Conservation (phyloP, 129 eudicot genomes). For the Logfia minima region DNA sequence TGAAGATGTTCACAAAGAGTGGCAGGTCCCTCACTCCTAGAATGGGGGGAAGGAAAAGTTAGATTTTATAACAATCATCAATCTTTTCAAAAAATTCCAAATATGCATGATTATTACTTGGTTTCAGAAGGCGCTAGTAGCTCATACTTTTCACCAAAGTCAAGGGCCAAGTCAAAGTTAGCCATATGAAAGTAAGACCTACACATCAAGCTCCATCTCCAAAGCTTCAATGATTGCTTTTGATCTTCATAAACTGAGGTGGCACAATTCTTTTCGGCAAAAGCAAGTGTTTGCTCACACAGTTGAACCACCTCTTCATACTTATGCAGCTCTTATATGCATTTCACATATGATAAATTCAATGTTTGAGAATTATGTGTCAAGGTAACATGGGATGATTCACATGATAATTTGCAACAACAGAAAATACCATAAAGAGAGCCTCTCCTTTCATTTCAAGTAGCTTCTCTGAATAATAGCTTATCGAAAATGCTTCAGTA, state of each 20-base stretch:
- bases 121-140: constrained; percentile 32
- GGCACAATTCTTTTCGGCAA: constrained; percentile 56
- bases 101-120: constrained; percentile 39
- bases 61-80: constrained; percentile 17
- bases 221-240: constrained; percentile 32
- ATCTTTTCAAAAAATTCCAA: background rate
- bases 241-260: constrained; percentile 28
- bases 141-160: constrained; percentile 55
- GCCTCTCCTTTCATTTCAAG: constrained; percentile 86
- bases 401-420: background rate
- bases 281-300: constrained; percentile 69
- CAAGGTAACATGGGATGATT: background rate
- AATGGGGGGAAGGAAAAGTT: constrained; percentile 1
- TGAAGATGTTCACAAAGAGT: constrained; percentile 25
- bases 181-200: constrained; percentile 67
- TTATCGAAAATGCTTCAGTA: constrained; percentile 57
- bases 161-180: constrained; percentile 77
- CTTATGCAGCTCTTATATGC: constrained; percentile 51
- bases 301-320: constrained; percentile 69
- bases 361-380: background rate
- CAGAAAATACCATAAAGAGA: constrained; percentile 54
- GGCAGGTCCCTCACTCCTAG: constrained; percentile 35
- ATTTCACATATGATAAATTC: constrained; percentile 8
- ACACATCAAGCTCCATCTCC: constrained; percentile 74
- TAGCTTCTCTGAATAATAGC: constrained; percentile 70